Evolutionary conservation across 179 eudicot genomes (phyloP), one percentile per base, ranked within the genome.

Genomic region (Gypsophila paniculata): DNA sequence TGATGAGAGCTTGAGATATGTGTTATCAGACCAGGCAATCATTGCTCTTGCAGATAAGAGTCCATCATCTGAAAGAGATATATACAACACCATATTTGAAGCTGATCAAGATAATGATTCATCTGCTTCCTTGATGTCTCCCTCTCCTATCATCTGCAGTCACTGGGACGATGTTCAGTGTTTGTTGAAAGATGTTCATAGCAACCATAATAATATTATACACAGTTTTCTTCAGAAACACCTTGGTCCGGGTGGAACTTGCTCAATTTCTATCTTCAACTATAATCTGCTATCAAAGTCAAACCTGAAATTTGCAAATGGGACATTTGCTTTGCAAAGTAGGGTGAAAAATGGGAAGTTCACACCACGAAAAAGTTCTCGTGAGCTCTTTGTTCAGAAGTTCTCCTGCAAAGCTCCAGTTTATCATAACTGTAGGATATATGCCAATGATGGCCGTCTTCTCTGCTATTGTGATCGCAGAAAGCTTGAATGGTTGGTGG

Each of bases 361-460:
- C 55, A 72, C 79, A 48, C 86, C 83, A 22, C 84, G 82, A 69
- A 92, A 85, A 79, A 83, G 91, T 78, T 88, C 96, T 73, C 86
- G 99, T 52, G 84, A 87, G 76, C 84, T 84, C 25, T 95, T 95
- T 85, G 99, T 92, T 81, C 78, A 92, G 65, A 94, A 95, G 67
- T 95, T 95, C 76, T 95, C 99, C 49, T 95, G 99, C 89, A 95
- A 95, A 78, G 79, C 97, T 75, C 97, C 97, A 42, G 99, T 92
- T 73, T 95, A 95, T 79, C 95, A 95, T 80, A 95, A 95, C 77
- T 95, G 99, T 82, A 87, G 88, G 80, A 95, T 95, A 61, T 95
- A 85, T 87, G 97, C 99, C 57, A 92, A 84, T 81, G 99, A 95
- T 81, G 96, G 97, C 64, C 86, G 99, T 26, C 71, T 92, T 73